Percentiles rank a stretch among this genome's conserved stretches.
Conservation (phyloP, 768 basidiomycete genomes). For the Lactarius deliciosus region DNA sequence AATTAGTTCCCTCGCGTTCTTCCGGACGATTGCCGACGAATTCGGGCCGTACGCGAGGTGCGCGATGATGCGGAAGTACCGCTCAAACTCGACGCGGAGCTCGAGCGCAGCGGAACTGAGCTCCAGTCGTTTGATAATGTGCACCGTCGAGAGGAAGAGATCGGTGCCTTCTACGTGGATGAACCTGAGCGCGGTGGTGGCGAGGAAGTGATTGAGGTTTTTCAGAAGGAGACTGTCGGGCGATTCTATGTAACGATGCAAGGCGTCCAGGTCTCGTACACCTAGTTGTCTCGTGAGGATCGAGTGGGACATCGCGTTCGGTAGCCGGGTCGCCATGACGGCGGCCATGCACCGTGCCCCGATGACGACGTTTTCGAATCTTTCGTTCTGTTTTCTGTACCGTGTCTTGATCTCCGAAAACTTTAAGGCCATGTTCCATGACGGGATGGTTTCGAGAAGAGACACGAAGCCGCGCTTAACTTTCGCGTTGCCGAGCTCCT, state of each 20-base stretch:
- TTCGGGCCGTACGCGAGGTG: neutral
- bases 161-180: neutral
- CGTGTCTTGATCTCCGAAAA: neutral
- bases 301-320: neutral
- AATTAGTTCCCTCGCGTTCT: conserved; percentile 1
- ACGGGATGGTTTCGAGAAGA: neutral
- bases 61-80: no score
- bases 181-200: neutral
- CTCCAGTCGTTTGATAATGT: neutral
- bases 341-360: conserved; percentile 14
- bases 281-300: neutral
- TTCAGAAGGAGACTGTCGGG: conserved; percentile 4
- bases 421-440: conserved; percentile 1
- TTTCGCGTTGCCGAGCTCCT: no score
- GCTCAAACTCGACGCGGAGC: conserved; percentile 5
- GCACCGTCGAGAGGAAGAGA: neutral
- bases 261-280: neutral
- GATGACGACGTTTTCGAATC: neutral
- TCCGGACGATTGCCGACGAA: neutral
- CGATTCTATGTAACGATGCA: neutral
- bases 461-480: neutral
- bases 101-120: neutral
- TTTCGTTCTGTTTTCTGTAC: neutral
- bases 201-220: conserved; percentile 17
- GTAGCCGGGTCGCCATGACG: neutral